Conservation (phyloP, 2,329 filamentous ascomycete species). For the Thelonectria olida region DNA sequence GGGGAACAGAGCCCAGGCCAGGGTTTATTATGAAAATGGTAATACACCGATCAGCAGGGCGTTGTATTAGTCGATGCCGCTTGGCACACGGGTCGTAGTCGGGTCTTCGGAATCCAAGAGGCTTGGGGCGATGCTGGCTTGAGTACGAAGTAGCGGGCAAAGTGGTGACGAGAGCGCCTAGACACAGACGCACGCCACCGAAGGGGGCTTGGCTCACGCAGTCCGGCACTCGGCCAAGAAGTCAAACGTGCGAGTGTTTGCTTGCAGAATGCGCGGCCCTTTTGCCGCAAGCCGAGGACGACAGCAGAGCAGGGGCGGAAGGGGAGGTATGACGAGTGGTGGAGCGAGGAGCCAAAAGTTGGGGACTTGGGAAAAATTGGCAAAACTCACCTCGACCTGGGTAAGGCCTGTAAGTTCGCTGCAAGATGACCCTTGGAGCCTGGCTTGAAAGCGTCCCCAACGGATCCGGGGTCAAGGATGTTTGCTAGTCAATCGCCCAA, state of each 20-base stretch:
- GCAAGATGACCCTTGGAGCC: slow-evolving; percentile 2
- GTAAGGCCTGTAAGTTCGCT: neutral
- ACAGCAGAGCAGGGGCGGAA: neutral
- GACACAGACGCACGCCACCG: slow-evolving; percentile 18
- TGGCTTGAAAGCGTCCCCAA: slow-evolving; percentile 3
- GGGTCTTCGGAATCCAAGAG: slow-evolving; percentile 35
- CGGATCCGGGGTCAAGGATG: slow-evolving; percentile 8
- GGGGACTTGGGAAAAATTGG: neutral
- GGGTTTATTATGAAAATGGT: slow-evolving; percentile 36
- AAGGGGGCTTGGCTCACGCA: slow-evolving; percentile 22
- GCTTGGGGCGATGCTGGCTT: slow-evolving; percentile 16
- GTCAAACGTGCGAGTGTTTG: slow-evolving; percentile 10
- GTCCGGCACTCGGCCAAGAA: slow-evolving; percentile 19
- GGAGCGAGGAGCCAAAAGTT: slow-evolving; percentile 8
- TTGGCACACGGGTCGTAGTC: slow-evolving; percentile 33
- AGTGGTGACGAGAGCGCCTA: slow-evolving; percentile 9
- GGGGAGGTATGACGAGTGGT: slow-evolving; percentile 12
- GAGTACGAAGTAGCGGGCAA: slow-evolving; percentile 7
- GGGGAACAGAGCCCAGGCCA: slow-evolving; percentile 18
- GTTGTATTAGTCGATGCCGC: slow-evolving; percentile 20
- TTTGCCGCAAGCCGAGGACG: slow-evolving; percentile 19
- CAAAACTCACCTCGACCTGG: slow-evolving; percentile 2
- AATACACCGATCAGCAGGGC: slow-evolving; percentile 30
- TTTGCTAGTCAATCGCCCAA: slow-evolving; percentile 1
- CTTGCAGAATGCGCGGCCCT: slow-evolving; percentile 4